These are phyloP conservation scores for Obelidium mucronatum DNA, from an alignment of 192 early-diverging fungal species.

Conservation along the genomic window DNA sequence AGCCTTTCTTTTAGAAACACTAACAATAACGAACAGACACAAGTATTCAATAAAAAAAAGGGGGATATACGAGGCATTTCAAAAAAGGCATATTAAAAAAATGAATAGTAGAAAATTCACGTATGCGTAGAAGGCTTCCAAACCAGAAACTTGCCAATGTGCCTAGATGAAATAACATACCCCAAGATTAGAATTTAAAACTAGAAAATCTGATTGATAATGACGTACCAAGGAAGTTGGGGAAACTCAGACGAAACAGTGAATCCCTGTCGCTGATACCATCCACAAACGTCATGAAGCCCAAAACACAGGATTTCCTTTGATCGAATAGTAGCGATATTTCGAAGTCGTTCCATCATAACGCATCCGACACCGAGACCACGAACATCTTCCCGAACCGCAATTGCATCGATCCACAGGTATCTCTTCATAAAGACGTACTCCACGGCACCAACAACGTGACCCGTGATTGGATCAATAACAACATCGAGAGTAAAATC, in stretches of 20 bases:
- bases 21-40: neutral
- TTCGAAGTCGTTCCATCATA: slow-evolving; percentile 24
- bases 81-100: neutral
- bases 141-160: slow-evolving; percentile 35
- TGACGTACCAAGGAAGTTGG: slow-evolving; percentile 9
- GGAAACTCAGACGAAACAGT: slow-evolving; percentile 3
- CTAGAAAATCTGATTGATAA: neutral
- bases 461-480: slow-evolving; percentile 5
- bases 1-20: neutral
- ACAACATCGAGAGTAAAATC: slow-evolving; percentile 32
- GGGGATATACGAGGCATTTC: neutral
- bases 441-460: slow-evolving; percentile 30
- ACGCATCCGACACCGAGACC: slow-evolving; percentile 24
- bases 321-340: slow-evolving; percentile 7
- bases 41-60: neutral
- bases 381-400: slow-evolving; percentile 2
- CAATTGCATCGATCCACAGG: slow-evolving; percentile 37
- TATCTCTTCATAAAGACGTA: slow-evolving; percentile 40
- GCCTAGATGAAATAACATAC: neutral
- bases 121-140: too few species aligned
- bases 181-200: neutral
- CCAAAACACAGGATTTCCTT: slow-evolving; percentile 35
- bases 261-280: slow-evolving; percentile 32
- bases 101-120: too few species aligned
- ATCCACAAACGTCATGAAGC: slow-evolving; percentile 31